Evolutionary conservation across 345 rosid genomes (phyloP).

Genomic region (Dovyalis caffra): DNA sequence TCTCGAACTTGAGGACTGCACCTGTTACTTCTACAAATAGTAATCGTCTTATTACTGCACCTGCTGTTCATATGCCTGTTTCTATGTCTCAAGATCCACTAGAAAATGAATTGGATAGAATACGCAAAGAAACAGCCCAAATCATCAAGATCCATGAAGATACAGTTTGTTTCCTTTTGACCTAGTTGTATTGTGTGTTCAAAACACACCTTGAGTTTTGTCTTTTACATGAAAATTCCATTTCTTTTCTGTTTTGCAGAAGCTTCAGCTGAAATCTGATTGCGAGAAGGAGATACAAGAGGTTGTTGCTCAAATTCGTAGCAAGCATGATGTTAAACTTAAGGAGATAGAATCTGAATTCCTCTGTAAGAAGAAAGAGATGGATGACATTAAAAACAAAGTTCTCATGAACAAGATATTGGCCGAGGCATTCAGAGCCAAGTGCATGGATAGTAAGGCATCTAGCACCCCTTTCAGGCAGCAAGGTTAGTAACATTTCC

Average conservation of each 20-base stretch:
- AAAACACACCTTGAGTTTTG: background rate
- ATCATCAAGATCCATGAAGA: conserved; percentile 34
- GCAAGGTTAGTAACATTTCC: conserved; percentile 36
- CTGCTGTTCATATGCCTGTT: conserved; percentile 23
- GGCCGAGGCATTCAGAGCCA: conserved; percentile 58
- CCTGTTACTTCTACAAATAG: conserved; percentile 16
- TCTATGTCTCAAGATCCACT: conserved; percentile 45
- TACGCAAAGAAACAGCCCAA: conserved; percentile 35
- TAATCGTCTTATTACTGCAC: conserved; percentile 19
- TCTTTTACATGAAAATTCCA: background rate
- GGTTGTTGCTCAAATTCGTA: conserved; percentile 42
- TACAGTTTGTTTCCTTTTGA: conserved; percentile 33
- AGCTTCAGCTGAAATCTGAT: conserved; percentile 39
- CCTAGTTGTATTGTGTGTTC: conserved; percentile 7
- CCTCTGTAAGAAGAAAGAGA: conserved; percentile 31
- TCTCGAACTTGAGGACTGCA: conserved; percentile 20
- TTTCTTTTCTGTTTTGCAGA: conserved; percentile 37
- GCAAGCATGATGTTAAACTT: conserved; percentile 41
- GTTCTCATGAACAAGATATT: conserved; percentile 52
- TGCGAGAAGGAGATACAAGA: conserved; percentile 57
- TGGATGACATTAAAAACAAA: conserved; percentile 35
- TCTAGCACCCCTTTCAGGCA: conserved; percentile 19
- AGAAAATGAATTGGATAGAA: conserved; percentile 56
- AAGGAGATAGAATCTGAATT: conserved; percentile 42
- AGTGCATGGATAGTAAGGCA: conserved; percentile 39